Conservation (phyloP, 139 green algal genomes). For the Chlamydomonas urium region DNA sequence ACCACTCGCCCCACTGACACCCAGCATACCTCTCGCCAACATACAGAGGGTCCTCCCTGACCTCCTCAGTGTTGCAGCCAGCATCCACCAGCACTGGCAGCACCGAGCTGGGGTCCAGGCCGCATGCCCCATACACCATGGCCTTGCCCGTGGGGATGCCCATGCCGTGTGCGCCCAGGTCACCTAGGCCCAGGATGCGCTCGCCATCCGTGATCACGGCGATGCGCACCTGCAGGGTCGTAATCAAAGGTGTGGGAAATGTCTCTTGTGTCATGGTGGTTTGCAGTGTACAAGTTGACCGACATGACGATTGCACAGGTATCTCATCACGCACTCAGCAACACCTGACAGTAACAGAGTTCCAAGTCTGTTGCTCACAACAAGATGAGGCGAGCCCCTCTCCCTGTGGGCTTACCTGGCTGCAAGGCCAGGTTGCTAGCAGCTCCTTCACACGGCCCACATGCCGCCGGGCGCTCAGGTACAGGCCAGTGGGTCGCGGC, state of each 20-base stretch:
- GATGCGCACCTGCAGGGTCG: slow-evolving; percentile 7
- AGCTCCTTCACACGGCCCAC: slow-evolving; percentile 21
- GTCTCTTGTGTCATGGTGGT: too few species aligned
- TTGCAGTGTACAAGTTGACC: too few species aligned
- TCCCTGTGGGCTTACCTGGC: too few species aligned
- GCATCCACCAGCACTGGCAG: slow-evolving; percentile 87
- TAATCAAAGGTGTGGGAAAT: too few species aligned
- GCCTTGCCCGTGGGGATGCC: slow-evolving; percentile 50
- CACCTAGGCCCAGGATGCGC: slow-evolving; percentile 71
- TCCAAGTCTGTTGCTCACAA: too few species aligned
- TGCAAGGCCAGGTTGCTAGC: too few species aligned
- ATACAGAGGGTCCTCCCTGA: slow-evolving; percentile 72
- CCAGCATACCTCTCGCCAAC: slow-evolving; percentile 28
- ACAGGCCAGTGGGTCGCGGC: slow-evolving; percentile 28
- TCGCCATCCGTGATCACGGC: slow-evolving; percentile 73
- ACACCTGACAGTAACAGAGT: too few species aligned
- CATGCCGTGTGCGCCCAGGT: slow-evolving; percentile 75
- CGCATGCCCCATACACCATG: slow-evolving; percentile 30
- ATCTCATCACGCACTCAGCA: too few species aligned
- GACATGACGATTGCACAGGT: too few species aligned
- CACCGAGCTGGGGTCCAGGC: slow-evolving; percentile 50
- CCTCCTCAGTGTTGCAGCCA: slow-evolving; percentile 74
- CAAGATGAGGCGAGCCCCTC: too few species aligned
- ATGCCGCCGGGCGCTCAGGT: slow-evolving; percentile 12
- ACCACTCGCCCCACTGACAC: too few species aligned